phyloP scores from a whole-genome alignment of 1,139 yeast species.

The Sugiyamaella xylanicola region DNA sequence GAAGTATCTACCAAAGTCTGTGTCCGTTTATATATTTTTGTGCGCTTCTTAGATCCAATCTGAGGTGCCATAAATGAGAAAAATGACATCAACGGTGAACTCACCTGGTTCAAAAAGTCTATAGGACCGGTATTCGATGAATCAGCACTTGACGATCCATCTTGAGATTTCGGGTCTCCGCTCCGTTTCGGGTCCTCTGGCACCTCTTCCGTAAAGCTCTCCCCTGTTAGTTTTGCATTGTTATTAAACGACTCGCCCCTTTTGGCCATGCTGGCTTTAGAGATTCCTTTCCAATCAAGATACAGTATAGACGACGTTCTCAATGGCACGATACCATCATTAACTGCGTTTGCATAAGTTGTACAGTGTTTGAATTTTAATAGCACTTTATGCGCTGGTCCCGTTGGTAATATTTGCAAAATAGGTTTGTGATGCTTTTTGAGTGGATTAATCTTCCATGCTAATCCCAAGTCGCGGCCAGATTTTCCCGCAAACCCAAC shows the following conservation, averaged over 20 bases:
- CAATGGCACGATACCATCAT: constrained; percentile 93
- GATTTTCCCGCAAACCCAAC: constrained; percentile 92
- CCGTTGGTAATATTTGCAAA: constrained; percentile 72
- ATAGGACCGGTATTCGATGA: not conserved
- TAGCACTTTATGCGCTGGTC: constrained; percentile 72
- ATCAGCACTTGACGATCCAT: not conserved
- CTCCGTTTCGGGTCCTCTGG: constrained; percentile 14
- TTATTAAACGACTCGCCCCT: constrained; percentile 32
- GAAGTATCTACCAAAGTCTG: constrained; percentile 37
- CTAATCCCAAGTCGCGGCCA: constrained; percentile 86
- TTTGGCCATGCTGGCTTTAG: constrained; percentile 52
- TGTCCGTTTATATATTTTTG: constrained; percentile 40
- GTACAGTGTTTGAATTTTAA: constrained; percentile 68
- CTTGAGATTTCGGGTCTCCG: not conserved
- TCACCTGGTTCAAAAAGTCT: constrained; percentile 17
- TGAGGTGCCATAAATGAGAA: constrained; percentile 42
- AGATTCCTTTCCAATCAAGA: constrained; percentile 68
- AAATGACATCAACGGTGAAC: constrained; percentile 32
- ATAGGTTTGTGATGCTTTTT: constrained; percentile 55
- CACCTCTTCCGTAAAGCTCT: constrained; percentile 11
- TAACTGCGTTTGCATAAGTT: constrained; percentile 73
- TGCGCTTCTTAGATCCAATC: constrained; percentile 35
- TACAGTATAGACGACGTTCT: constrained; percentile 82
- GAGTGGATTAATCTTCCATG: constrained; percentile 43
- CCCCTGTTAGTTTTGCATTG: constrained; percentile 5